Conservation (phyloP, 139 green algal species). For the Chlorella sp. region DNA sequence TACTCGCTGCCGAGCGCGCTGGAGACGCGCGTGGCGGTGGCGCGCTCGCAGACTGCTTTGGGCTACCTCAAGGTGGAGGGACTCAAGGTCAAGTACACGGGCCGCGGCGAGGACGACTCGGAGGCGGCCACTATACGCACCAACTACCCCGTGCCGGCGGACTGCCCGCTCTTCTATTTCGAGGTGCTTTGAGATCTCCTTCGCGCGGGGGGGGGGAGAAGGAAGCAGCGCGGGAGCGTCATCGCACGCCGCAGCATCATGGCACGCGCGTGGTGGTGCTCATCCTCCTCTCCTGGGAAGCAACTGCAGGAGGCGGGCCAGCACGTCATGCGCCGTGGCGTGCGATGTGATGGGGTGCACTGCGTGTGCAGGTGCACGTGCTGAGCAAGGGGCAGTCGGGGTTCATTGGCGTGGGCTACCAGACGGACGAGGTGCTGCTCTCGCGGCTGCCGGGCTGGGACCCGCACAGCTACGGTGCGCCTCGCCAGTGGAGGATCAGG, state of each 20-base stretch:
- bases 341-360: background rate
- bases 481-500: too few relatives aligned
- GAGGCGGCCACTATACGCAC: conserved; percentile 67
- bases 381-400: conserved; percentile 11
- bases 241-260: too few relatives aligned
- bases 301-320: background rate
- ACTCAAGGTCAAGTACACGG: background rate
- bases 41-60: background rate
- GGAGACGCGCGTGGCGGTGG: background rate
- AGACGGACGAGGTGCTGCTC: conserved; percentile 49
- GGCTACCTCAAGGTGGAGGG: background rate
- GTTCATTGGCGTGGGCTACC: conserved; percentile 65
- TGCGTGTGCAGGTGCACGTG: background rate
- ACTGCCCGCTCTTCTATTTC: conserved; percentile 72
- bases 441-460: conserved; percentile 80
- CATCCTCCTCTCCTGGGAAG: background rate
- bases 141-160: conserved; percentile 53
- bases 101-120: conserved; percentile 39
- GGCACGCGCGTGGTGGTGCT: too few relatives aligned
- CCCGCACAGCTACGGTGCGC: conserved; percentile 57
- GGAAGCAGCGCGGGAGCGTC: too few relatives aligned
- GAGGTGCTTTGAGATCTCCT: conserved; percentile 45
- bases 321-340: background rate
- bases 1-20: background rate
- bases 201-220: too few relatives aligned